Base-by-base conservation (phyloP, 2,329 filamentous ascomycete species). In the Teratosphaeria destructans region DNA sequence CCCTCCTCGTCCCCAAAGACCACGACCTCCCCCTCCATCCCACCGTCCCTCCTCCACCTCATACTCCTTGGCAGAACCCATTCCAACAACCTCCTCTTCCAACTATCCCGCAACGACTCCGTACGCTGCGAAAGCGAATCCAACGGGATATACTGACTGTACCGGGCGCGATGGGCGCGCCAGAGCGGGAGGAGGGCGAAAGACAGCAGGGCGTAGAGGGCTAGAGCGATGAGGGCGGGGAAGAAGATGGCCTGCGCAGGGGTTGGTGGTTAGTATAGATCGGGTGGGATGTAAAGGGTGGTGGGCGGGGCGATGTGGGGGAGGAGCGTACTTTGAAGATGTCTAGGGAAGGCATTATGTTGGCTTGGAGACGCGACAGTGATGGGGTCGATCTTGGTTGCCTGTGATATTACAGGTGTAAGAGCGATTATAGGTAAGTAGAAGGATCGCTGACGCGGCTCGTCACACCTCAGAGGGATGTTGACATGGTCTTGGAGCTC, bases 1-100 rank as follows among this genome's bases (percentile, higher is more conserved):
- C 76, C 75, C 64, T 78, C 76, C 59, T 75, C 76, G 37, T 75
- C 75, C 53, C 74, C 75, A 60, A 78, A 78, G 6, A 64, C 59
- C 29, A 74, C 65, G 35, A 73, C 72, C 47, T 77, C 74, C 52
- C 58, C 59, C n/a, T 59, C 73, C 58, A 74, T 70, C 0, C 73
- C 64, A 3, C 73, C 65, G 5, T 65, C 58, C 29, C 66, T 60
- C 16, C 66, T 62, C 26, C 68, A 62, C 5, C 62, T 60, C 52
- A 60, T 43, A 69, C 55, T 71, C 14, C 68, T 66, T 3, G 73
- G 71, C 23, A 68, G 52, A 8, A 64, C 68, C 69, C 64, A 70
- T 55, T 63, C 71, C 68, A 62, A 73, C 62, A 70, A 65, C 6
- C 72, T 68, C 61, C 73, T 68, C 12, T 72, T 69, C 47, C 77